Evolutionary conservation across 202 grass and related monocot species (phyloP), one percentile per base, ranked within the genome.

Genomic region (Setaria viridis): DNA sequence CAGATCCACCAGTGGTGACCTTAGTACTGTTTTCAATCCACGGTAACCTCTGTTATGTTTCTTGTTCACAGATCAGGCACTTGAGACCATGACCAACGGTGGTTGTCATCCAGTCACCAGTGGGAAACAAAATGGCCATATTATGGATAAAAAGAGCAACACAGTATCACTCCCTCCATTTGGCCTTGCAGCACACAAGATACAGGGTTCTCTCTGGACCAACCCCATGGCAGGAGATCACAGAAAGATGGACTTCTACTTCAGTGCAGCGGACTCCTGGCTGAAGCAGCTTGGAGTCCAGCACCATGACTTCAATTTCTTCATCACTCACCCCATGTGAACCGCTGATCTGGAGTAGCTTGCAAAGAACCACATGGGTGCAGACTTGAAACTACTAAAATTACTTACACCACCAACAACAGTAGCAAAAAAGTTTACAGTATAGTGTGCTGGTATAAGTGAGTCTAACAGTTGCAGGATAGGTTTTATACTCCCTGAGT

Each of bases 291-390:
- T 94, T 19, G 84, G 87, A 75, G 88, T 91, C 39, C 70, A 91
- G 43, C 97, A 99, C 80, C 86, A 96, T 90, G 97, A 99, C 83
- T 99, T 93, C 85, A 91, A 90, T 57, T 99, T 92, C 81, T 99
- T 99, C 85, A 74, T 87, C 71, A 93, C 83, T 80, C 97, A 94
- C 78, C 73, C 88, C 25, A 86, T 88, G 82, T 88, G 84, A 92
- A 67, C n/a, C 29, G 25, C 70, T 88, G 57, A 81, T 72, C 30
- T 20, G 49, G 76, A 80, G 56, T 84, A 48, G 57, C 34, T 79
- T 84, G 77, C 20, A 75, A 67, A 84, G 58, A 76, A 81, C 25
- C 32, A 49, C 69, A 64, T 82, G 78, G 71, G 53, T 70, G 48
- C 51, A 67, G n/a, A 81, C 33, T 59, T 49, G 58, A 64, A 79